phyloP scores from a whole-genome alignment of 139 green algal species.

The Haematococcus lacustris region DNA sequence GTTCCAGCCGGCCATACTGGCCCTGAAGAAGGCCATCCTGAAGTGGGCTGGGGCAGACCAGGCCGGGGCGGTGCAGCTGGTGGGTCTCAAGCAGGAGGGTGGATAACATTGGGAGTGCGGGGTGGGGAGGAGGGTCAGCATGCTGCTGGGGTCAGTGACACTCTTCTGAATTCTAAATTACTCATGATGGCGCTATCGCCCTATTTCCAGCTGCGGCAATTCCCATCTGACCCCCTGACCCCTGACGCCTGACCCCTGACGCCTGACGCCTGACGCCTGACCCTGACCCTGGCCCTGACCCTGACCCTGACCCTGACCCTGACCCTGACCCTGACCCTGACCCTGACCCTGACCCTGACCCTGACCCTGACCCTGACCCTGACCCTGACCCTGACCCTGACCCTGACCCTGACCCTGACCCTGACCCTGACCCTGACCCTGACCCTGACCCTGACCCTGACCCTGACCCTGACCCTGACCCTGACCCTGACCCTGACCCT shows the following conservation, averaged over 20 bases:
- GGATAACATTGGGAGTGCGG: not conserved
- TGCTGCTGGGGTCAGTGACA: not conserved
- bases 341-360: not conserved
- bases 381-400: not conserved
- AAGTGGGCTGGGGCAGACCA: slow-evolving; percentile 48
- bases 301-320: not conserved
- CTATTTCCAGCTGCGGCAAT: not conserved
- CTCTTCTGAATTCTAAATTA: not conserved
- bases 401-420: not conserved
- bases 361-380: not conserved
- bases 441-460: slow-evolving; percentile 22
- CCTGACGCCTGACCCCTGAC: too few species aligned
- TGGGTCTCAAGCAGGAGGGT: not conserved
- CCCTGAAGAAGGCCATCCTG: slow-evolving; percentile 46
- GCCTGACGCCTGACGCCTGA: not conserved
- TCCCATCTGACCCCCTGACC: not conserved
- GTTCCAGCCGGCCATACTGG: slow-evolving; percentile 33
- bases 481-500: not conserved
- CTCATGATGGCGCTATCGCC: not conserved
- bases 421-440: slow-evolving; percentile 4
- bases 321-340: not conserved
- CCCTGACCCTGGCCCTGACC: not conserved
- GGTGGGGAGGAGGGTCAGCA: not conserved
- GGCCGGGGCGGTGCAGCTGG: slow-evolving; percentile 53
- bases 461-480: not conserved